These are phyloP conservation scores for Ceratorhiza oryzae-sativae DNA, from an alignment of 1,284 basidiomycete genomes.

Conservation along the genomic window DNA sequence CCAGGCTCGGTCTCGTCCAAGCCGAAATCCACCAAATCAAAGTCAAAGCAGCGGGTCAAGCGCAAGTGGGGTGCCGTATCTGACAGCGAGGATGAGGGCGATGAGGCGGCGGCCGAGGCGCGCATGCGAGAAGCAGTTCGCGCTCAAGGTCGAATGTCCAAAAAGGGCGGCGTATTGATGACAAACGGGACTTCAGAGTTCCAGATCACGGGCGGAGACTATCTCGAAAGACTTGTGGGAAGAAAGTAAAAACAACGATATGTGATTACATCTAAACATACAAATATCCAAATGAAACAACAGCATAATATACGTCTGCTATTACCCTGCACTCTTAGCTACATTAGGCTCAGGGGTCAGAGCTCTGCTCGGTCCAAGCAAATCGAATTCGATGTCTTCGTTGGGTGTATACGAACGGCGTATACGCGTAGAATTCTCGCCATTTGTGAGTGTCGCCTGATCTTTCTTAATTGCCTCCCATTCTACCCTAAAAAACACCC, in stretches of 20 bases:
- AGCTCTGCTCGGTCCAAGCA: conserved; percentile 27
- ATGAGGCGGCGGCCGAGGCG: conserved; percentile 68
- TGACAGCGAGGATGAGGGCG: conserved; percentile 56
- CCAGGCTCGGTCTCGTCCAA: conserved; percentile 67
- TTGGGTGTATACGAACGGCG: conserved; percentile 19
- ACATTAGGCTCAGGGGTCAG: conserved; percentile 30
- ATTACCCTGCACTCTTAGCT: conserved; percentile 19
- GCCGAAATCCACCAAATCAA: conserved; percentile 40
- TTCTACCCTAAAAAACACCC: conserved; percentile 96
- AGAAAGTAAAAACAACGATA: conserved; percentile 26
- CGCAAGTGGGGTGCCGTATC: conserved; percentile 41
- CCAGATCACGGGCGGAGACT: conserved; percentile 75
- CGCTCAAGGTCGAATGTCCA: conserved; percentile 80
- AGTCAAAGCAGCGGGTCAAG: conserved; percentile 26
- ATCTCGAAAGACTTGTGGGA: conserved; percentile 68
- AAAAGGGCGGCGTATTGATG: conserved; percentile 80
- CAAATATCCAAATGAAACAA: conserved; percentile 16
- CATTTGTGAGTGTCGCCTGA: conserved; percentile 9
- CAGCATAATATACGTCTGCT: conserved; percentile 7
- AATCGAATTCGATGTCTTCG: conserved; percentile 39
- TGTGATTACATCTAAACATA: conserved; percentile 33
- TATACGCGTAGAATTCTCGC: background rate
- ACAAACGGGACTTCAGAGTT: conserved; percentile 78
- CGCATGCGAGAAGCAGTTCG: conserved; percentile 90
- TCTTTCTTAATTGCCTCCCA: conserved; percentile 83